Base-by-base conservation (phyloP, 1,284 basidiomycete genomes). In the Ganoderma resinaceum region DNA sequence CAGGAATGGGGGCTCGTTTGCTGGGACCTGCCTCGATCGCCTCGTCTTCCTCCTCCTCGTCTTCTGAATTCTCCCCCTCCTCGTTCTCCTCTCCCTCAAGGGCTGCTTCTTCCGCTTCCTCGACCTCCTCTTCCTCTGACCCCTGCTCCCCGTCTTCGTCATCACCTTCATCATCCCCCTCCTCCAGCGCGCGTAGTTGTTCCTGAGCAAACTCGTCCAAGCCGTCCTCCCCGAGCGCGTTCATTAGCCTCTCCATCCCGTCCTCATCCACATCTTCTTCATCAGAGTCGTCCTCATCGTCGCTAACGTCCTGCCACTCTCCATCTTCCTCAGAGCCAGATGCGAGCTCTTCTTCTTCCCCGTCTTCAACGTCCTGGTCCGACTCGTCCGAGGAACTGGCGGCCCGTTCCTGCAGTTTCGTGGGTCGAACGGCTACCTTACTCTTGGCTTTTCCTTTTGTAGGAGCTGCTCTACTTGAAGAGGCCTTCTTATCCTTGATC, bases 141-240 rank as follows among this genome's bases (percentile, higher is more conserved):
- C 77, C 82, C 16, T 82, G 82, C 0, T 82, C 82, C 0, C 77
- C 77, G 11, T 80, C 85, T 26, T 66, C 72, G 5, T 80, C 81
- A 18, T 78, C 77, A 5, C 80, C 80, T 2, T 78, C 82, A 14
- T 81, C 82, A 0, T 78, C 81, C 11, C 78, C 77, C 14, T 80
- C 85, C 7, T 74, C 76, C 49, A 87, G 72, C 29, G 80, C 77
- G 55, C 78, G 75, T 61, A 91, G 78, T 74, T 90, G 86, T 31
- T 83, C 84, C 61, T 82, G 82, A 53, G 85, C 89, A 75, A 87
- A 85, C 11, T 91, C 91, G 72, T 91, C 88, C 65, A 91, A 78
- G 0, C 87, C 89, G 67, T 92, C 89, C 5, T 91, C 88, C 4
- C 89, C 89, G 26, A 93, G 81, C 9, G 89, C 84, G 63, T 88